Evolutionary conservation across 2,329 filamentous ascomycete genomes (phyloP).

Genomic region (Colletotrichum sansevieriae): DNA sequence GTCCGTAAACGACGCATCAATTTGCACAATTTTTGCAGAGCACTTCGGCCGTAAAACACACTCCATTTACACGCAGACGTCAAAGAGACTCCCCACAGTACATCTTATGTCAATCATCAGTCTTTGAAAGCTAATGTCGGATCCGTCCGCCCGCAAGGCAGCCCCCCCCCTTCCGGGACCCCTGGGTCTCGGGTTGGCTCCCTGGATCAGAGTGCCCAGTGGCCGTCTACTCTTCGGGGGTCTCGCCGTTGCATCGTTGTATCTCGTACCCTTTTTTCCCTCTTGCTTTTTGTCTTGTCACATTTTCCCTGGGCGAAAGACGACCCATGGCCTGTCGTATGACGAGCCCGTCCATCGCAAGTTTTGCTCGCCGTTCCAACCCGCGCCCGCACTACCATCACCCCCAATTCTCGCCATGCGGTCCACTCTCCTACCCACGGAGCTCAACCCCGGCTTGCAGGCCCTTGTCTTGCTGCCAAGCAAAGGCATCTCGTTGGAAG

Average conservation of each 20-base stretch:
- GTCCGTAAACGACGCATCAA: background rate
- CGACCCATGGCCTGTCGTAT: slow-evolving; percentile 30
- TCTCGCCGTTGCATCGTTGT: background rate
- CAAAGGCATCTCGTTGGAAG: background rate
- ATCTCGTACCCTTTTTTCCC: too few relatives aligned
- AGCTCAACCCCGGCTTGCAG: slow-evolving; percentile 22
- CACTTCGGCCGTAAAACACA: background rate
- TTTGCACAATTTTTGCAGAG: too few relatives aligned
- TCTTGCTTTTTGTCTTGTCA: slow-evolving; percentile 11
- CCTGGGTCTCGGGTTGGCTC: background rate
- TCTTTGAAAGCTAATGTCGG: slow-evolving; percentile 29
- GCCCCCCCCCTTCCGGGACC: background rate
- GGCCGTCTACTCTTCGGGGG: slow-evolving; percentile 1
- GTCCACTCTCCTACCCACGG: slow-evolving; percentile 26
- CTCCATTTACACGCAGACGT: slow-evolving; percentile 12
- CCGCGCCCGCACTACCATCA: slow-evolving; percentile 35
- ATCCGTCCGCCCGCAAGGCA: slow-evolving; percentile 31
- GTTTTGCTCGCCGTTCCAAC: slow-evolving; percentile 34
- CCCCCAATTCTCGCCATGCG: slow-evolving; percentile 15
- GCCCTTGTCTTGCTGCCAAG: background rate
- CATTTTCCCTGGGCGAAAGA: slow-evolving; percentile 15
- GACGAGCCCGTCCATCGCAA: slow-evolving; percentile 37
- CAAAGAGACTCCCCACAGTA: slow-evolving; percentile 33
- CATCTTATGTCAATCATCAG: slow-evolving; percentile 41
- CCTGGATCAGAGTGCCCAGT: background rate